Percentiles rank a stretch among this genome's conserved stretches.
Evolutionary conservation across 306 rosid species (phyloP).

Genomic region (Lagenaria siceraria): DNA sequence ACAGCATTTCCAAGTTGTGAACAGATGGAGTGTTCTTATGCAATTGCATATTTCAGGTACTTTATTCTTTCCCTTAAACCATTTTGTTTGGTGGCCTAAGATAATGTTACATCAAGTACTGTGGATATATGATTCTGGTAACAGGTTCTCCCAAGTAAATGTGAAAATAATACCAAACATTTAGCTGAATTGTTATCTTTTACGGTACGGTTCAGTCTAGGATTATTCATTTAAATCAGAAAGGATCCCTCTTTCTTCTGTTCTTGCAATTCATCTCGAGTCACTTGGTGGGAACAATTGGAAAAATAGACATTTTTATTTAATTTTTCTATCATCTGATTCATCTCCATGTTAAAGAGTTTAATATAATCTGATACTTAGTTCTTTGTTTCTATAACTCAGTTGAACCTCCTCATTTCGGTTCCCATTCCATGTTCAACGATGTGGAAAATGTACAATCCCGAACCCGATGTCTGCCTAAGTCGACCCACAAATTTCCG

Average conservation of each 20-base stretch:
- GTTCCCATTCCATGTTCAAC: neutral
- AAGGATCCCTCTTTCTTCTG: neutral
- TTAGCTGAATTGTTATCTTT: neutral
- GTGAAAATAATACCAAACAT: neutral
- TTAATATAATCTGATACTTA: neutral
- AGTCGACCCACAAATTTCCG: neutral
- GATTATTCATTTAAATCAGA: neutral
- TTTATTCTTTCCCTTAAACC: neutral
- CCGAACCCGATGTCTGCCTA: neutral
- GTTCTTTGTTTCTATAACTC: neutral
- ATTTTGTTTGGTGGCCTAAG: neutral
- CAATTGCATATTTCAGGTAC: neutral
- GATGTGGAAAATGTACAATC: neutral
- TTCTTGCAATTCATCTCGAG: neutral
- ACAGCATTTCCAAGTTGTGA: neutral
- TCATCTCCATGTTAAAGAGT: neutral
- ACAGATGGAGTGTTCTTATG: conserved; percentile 1
- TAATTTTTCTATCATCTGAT: neutral
- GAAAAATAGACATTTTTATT: neutral
- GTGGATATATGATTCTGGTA: neutral
- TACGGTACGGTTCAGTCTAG: neutral
- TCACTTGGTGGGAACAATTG: neutral
- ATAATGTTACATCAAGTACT: neutral
- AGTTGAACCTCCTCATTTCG: neutral
- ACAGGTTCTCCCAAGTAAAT: neutral